Evolutionary conservation across 805 yeast genomes (phyloP).

Genomic region (Torulaspora franciscae): DNA sequence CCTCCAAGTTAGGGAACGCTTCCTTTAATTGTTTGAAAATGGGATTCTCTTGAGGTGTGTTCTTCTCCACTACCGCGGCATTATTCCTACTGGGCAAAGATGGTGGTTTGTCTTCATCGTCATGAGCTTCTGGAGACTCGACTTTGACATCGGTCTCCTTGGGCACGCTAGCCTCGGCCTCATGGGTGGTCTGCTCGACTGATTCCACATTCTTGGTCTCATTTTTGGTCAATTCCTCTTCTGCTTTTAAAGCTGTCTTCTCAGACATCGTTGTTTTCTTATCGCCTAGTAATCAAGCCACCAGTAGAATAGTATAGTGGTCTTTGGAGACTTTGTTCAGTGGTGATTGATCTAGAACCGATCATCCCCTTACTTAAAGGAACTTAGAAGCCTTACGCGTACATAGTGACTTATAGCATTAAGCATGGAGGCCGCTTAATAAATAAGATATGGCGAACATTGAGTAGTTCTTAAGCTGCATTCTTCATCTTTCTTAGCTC

Average conservation of each 20-base stretch:
- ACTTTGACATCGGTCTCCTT: neutral
- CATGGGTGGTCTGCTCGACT: slow-evolving; percentile 10
- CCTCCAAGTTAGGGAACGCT: slow-evolving; percentile 81
- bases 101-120: slow-evolving; percentile 18
- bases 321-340: neutral
- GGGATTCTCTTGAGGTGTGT: slow-evolving; percentile 22
- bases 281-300: neutral
- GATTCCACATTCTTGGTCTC: slow-evolving; percentile 8
- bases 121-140: slow-evolving; percentile 4
- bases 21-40: slow-evolving; percentile 55
- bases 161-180: neutral
- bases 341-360: neutral
- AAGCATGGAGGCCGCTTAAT: neutral
- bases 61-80: slow-evolving; percentile 7
- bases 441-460: neutral
- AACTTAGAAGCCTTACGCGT: neutral
- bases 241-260: neutral
- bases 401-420: neutral
- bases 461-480: slow-evolving; percentile 34
- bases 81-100: slow-evolving; percentile 28
- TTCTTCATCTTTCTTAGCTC: slow-evolving; percentile 75
- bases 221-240: neutral
- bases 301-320: neutral
- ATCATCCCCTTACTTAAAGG: neutral
- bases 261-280: neutral